Conservation (phyloP, 2,329 filamentous ascomycete species). For the Botryotinia narcissicola region DNA sequence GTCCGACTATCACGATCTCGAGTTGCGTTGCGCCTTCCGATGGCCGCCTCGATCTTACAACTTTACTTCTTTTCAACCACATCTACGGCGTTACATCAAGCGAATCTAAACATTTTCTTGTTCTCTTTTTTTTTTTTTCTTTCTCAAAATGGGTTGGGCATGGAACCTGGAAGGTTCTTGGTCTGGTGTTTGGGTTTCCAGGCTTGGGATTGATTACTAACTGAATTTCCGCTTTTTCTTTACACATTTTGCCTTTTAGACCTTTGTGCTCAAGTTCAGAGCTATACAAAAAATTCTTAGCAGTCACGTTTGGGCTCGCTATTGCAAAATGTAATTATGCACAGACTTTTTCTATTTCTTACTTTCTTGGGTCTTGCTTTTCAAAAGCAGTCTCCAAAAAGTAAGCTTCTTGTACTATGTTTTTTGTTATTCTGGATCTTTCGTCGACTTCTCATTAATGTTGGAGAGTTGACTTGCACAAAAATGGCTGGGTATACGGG, state of each 20-base stretch:
- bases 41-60: conserved; percentile 42
- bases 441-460: conserved; percentile 29
- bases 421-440: conserved; percentile 29
- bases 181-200: conserved; percentile 40
- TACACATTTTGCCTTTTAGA: conserved; percentile 36
- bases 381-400: conserved; percentile 21
- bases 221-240: conserved; percentile 33
- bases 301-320: conserved; percentile 33
- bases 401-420: conserved; percentile 41
- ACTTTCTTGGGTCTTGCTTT: conserved; percentile 24
- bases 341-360: conserved; percentile 35
- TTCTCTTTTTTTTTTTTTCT: conserved; percentile 23
- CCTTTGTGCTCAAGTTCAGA: conserved; percentile 28
- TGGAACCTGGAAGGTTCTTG: conserved; percentile 37
- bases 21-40: conserved; percentile 38
- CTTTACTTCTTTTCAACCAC: conserved; percentile 30
- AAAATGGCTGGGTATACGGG: conserved; percentile 32
- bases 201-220: conserved; percentile 36
- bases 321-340: conserved; percentile 40
- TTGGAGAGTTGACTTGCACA: conserved; percentile 34
- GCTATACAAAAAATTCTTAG: conserved; percentile 34
- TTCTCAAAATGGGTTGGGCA: conserved; percentile 40
- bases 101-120: conserved; percentile 36
- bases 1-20: conserved; percentile 37
- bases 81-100: conserved; percentile 38